phyloP scores from a whole-genome alignment of 2,329 filamentous ascomycete genomes.

The Paraphaeosphaeria sporulosa region DNA sequence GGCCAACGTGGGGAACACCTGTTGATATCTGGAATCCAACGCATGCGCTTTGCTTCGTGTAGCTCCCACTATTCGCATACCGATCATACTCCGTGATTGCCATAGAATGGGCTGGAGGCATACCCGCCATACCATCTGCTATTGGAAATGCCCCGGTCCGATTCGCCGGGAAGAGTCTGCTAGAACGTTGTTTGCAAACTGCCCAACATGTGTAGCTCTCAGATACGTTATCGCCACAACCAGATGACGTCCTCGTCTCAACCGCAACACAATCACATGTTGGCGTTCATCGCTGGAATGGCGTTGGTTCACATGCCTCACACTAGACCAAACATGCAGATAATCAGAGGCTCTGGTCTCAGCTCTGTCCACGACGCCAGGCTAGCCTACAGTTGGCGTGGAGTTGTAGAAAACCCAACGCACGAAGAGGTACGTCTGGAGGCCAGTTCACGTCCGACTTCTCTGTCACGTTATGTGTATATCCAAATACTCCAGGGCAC shows the following conservation, averaged over 20 bases:
- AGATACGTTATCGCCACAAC: neutral
- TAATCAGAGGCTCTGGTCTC: neutral
- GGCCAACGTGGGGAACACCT: slow-evolving; percentile 2
- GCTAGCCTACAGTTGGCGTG: no score
- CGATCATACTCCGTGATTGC: no score
- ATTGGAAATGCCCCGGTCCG: no score
- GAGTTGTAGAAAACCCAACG: no score
- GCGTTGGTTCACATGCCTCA: neutral
- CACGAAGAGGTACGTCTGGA: no score
- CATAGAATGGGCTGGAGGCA: neutral
- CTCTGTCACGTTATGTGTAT: neutral
- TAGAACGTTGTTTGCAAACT: no score
- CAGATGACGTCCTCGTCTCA: neutral
- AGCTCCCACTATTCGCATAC: neutral
- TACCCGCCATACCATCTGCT: no score
- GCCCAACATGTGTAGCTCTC: no score
- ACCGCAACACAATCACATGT: neutral
- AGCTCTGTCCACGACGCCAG: neutral
- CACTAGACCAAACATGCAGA: neutral
- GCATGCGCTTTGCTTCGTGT: neutral
- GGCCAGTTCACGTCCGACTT: no score
- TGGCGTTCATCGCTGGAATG: neutral
- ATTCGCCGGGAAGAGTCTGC: no score
- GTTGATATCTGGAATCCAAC: neutral
- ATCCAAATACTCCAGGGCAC: neutral